phyloP scores from a whole-genome alignment of 2,329 filamentous ascomycete species.

The Chaetomium sp. region DNA sequence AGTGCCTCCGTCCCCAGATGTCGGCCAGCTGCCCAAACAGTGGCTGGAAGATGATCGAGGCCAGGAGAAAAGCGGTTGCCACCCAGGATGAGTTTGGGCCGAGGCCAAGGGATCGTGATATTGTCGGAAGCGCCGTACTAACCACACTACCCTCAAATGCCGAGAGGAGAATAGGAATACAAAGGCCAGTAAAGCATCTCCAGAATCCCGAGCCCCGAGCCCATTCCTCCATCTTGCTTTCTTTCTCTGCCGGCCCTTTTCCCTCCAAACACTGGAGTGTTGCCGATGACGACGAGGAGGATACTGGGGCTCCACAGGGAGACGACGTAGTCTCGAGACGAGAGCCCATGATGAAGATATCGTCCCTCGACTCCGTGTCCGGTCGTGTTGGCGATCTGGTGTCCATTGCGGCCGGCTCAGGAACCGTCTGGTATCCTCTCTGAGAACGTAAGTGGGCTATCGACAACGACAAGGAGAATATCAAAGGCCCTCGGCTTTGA shows the following conservation, averaged over 20 bases:
- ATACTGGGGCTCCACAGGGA: not conserved
- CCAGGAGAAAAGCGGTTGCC: conserved; percentile 35
- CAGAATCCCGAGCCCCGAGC: conserved; percentile 31
- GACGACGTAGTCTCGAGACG: too few relatives aligned
- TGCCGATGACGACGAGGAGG: conserved; percentile 20
- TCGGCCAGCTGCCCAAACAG: conserved; percentile 50
- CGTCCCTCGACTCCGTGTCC: not conserved
- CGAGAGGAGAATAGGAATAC: conserved; percentile 35
- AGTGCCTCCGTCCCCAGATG: conserved; percentile 50
- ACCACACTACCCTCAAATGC: conserved; percentile 37
- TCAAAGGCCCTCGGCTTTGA: not conserved
- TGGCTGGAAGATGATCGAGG: conserved; percentile 48
- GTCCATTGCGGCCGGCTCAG: not conserved
- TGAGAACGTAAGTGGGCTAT: too few relatives aligned
- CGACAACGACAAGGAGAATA: not conserved
- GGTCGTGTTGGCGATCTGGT: not conserved
- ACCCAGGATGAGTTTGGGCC: conserved; percentile 37
- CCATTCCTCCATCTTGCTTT: conserved; percentile 19
- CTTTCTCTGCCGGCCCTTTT: not conserved
- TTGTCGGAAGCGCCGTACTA: conserved; percentile 34
- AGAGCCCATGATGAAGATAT: not conserved
- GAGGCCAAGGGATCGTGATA: conserved; percentile 29
- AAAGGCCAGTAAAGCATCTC: conserved; percentile 33
- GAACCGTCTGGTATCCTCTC: too few relatives aligned
- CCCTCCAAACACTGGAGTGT: conserved; percentile 16